Evolutionary conservation across 768 basidiomycete genomes (phyloP), one percentile per base, ranked within the genome.

Genomic region (Amylocystis lapponica): DNA sequence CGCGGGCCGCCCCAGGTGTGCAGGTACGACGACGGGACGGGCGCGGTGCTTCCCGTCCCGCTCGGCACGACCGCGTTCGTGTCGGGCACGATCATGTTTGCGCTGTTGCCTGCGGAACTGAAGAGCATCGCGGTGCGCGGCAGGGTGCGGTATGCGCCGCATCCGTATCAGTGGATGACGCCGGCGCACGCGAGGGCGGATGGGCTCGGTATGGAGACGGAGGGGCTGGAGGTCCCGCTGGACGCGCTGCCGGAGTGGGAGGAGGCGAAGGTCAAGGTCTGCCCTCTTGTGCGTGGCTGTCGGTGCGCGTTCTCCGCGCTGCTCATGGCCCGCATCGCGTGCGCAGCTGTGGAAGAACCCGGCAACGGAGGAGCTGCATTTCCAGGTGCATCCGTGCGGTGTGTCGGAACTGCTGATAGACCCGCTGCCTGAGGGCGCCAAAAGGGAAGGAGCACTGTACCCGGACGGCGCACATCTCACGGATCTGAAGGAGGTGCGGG

Each of bases 81-180:
- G 43, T 80, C 81, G 1, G 89, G 88, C 8, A 78, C 71, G 63
- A 81, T 75, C 21, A 92, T 89, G 79, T 94, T 92, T 53, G 80
- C 87, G 29, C 73, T 88, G 19, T 62, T 92, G 19, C 74, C 86
- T 0, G 54, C 66, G 2, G 72, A 77, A 42, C 64, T 79, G 49
- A 88, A 92, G 74, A 85, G 81, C 49, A 57, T 93, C 7, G 86
- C 87, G 0, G 85, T 92, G 16, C 72, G 90, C 22, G 60, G 79
- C 2, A 75, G 68, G 49, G 86, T 89, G 39, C 75, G 70, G 54
- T 92, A 90, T 56, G 78, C 85, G 7, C 87, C 89, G 9, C 86
- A 90, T 46, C 86, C 89, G 1, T 91, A 88, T 58, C 79, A 88
- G 26, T 91, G 88, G 88, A 92, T 93, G 86, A 69, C 83, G 0